Evolutionary conservation across 2,329 filamentous ascomycete genomes (phyloP).

Genomic region (Penicillium concentricum): DNA sequence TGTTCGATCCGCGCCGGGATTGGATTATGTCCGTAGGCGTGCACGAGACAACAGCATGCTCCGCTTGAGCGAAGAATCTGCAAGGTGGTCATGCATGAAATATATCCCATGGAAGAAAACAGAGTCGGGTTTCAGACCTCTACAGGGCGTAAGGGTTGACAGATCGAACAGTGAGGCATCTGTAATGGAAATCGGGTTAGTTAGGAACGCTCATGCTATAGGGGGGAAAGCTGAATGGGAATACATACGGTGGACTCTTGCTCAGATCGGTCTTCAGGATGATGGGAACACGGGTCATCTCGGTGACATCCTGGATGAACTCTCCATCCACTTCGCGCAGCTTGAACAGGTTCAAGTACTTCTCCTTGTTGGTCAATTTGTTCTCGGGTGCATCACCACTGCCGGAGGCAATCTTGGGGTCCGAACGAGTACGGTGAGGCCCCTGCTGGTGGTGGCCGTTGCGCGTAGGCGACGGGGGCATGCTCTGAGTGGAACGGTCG

Average conservation of each 20-base stretch:
- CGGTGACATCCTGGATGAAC: conserved; percentile 96
- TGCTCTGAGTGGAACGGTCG: conserved; percentile 91
- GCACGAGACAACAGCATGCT: conserved; percentile 9
- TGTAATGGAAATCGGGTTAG: conserved; percentile 18
- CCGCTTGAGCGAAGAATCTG: conserved; percentile 19
- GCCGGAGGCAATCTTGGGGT: conserved; percentile 79
- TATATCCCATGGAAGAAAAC: conserved; percentile 23
- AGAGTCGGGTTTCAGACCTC: conserved; percentile 12
- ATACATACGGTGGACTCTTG: conserved; percentile 98
- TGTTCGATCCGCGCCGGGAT: conserved; percentile 23
- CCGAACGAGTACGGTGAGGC: conserved; percentile 85
- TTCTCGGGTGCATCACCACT: conserved; percentile 69
- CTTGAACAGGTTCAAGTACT: conserved; percentile 86
- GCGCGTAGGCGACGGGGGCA: conserved; percentile 84
- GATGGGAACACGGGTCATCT: conserved; percentile 97
- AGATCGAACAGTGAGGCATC: conserved; percentile 52
- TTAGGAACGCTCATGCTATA: neutral
- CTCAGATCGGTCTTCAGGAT: conserved; percentile 96
- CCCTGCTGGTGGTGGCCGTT: conserved; percentile 65
- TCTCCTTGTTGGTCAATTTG: conserved; percentile 89
- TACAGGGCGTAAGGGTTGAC: conserved; percentile 53
- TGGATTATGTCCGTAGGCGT: conserved; percentile 24
- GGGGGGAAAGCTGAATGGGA: neutral
- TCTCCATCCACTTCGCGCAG: conserved; percentile 90
- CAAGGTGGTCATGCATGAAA: conserved; percentile 29